Conservation (phyloP, 2,329 filamentous ascomycete genomes). For the Amauroascus niger region DNA sequence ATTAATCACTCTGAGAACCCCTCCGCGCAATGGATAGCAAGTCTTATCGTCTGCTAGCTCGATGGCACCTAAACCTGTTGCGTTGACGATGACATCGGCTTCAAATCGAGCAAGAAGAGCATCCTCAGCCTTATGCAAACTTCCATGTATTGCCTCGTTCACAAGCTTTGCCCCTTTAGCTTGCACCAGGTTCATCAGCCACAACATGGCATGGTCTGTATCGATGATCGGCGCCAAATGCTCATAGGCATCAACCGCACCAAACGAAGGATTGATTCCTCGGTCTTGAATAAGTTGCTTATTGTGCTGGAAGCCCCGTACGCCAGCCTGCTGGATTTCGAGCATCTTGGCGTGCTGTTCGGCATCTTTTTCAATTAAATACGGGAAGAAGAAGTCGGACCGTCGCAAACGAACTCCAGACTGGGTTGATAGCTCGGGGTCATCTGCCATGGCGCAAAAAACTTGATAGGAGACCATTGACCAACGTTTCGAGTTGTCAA, state of each 20-base stretch:
- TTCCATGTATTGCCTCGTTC: too few species aligned
- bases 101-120: too few species aligned
- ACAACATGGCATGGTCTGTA: too few species aligned
- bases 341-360: constrained; percentile 8
- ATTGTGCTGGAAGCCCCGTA: constrained; percentile 3
- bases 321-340: neutral
- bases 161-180: too few species aligned
- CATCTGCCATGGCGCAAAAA: constrained; percentile 32
- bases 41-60: constrained; percentile 33
- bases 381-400: constrained; percentile 7
- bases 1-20: constrained; percentile 39
- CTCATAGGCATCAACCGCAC: constrained; percentile 36
- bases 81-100: constrained; percentile 37
- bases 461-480: constrained; percentile 35
- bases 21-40: constrained; percentile 39
- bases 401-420: constrained; percentile 8
- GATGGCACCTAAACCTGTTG: constrained; percentile 32
- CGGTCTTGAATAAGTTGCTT: constrained; percentile 1
- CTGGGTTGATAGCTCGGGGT: constrained; percentile 3
- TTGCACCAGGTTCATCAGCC: constrained; percentile 34
- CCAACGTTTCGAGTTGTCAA: neutral
- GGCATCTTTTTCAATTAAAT: constrained; percentile 3
- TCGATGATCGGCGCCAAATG: constrained; percentile 36
- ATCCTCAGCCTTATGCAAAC: too few species aligned
- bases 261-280: constrained; percentile 1